Percentiles rank a stretch among this genome's conserved stretches.
These are phyloP conservation scores for Mycena polygramma DNA, from an alignment of 768 basidiomycete species.

Conservation along the genomic window DNA sequence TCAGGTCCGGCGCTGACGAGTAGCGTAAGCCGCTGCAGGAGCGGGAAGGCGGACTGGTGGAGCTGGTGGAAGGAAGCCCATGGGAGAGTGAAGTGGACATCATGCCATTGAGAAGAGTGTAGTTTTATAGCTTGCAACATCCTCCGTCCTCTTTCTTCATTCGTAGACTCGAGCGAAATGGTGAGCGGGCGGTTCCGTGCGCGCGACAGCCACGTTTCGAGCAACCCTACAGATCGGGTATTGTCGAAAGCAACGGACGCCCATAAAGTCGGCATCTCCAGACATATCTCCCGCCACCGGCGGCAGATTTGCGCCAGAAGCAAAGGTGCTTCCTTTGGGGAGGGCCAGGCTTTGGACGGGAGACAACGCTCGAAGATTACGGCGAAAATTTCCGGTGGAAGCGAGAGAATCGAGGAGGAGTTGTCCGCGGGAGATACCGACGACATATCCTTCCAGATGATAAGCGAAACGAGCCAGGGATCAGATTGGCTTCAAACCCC, in stretches of 20 bases:
- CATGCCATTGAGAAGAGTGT: neutral
- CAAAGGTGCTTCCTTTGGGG: slow-evolving; percentile 8
- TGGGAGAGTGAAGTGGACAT: neutral
- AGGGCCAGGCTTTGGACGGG: neutral
- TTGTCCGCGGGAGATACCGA: too few species aligned
- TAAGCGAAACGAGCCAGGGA: too few species aligned
- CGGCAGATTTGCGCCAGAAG: slow-evolving; percentile 22
- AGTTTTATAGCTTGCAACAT: slow-evolving; percentile 4
- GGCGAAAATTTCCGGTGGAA: slow-evolving; percentile 6
- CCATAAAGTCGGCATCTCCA: slow-evolving; percentile 15
- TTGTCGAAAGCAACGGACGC: neutral
- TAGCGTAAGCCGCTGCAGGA: neutral
- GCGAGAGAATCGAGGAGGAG: neutral
- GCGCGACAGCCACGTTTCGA: slow-evolving; percentile 13
- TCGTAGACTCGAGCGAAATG: neutral
- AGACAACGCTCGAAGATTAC: slow-evolving; percentile 12
- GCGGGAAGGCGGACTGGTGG: neutral
- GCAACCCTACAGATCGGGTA: neutral
- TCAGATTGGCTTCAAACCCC: too few species aligned
- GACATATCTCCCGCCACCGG: slow-evolving; percentile 23
- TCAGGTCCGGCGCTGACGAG: too few species aligned
- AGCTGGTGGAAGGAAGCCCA: neutral
- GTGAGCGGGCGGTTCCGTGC: neutral
- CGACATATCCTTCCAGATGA: too few species aligned
- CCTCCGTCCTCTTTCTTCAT: neutral